Base-by-base conservation (phyloP, 139 green algal species). In the Auxenochlorella protothecoides region DNA sequence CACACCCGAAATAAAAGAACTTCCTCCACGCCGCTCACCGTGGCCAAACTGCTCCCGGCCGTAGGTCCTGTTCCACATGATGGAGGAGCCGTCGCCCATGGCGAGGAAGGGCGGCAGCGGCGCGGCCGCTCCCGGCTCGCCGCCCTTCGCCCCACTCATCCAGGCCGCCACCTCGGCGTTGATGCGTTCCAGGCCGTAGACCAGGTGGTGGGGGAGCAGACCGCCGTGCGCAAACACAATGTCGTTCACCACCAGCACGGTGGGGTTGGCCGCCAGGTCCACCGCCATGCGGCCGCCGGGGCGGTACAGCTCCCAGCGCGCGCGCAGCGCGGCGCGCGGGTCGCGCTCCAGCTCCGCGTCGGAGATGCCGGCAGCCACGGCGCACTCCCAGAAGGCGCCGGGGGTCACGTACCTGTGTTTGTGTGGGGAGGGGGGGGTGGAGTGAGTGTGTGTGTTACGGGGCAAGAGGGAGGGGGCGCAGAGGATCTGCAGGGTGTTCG, bases 151-250 rank as follows among this genome's bases (percentile, higher is more conserved):
- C 7, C 88, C 85, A 3, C 83, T 81, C 92, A 97, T 96, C 92
- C 92, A 97, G 0, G 81, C 81, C 2, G 85, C 80, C 57, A 96
- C 88, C 76, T 96, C 90, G n/a, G 73, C 70, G 68, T 97, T 97
- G 27, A 97, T 87, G 10, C 79, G 80, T 77, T 94, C 84, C 60
- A 94, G 68, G 2, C 63, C 80, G 63, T 75, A 79, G 70, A 66
- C 74, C 60, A 80, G 52, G 69, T 98, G 93, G 44, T 85, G 82
- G 0, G 90, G 90, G 55, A 97, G 73, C 59, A 97, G 74, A 27
- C 90, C 91, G 5, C 92, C 92, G 75, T 97, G 92, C 54, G 87
- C 91, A 84, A 97, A 97, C 10, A 91, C 85, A 9, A 91, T 92
- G 77, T 96, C 89, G 70, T 96, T 96, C 5, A 97, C 85, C 3